Conservation (phyloP, 2,329 filamentous ascomycete genomes). For the Aureobasidium namibiae region DNA sequence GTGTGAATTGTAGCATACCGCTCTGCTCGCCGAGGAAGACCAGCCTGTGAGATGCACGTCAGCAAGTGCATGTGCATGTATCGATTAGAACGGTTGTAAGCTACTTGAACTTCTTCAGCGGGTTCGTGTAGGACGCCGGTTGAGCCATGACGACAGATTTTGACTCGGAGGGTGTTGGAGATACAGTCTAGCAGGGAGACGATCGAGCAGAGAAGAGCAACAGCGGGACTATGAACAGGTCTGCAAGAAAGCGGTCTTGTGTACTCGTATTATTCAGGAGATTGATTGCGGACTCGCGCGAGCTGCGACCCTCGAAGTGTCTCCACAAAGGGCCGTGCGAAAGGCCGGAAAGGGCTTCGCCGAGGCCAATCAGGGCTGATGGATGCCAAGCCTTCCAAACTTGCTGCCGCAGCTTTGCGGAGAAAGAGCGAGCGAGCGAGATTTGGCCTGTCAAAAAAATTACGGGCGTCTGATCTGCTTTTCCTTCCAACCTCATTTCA, state of each 20-base stretch:
- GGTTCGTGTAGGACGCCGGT: conserved; percentile 77
- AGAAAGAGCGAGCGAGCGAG: not conserved
- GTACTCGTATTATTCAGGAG: not conserved
- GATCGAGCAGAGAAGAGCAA: not conserved
- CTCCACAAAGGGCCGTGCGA: not conserved
- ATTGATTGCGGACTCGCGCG: conserved; percentile 5
- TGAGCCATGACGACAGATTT: conserved; percentile 58
- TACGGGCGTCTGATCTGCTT: not conserved
- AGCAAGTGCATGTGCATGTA: not conserved
- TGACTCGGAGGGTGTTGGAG: not conserved
- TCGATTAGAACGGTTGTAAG: conserved; percentile 17
- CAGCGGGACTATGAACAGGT: not conserved
- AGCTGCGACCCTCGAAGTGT: conserved; percentile 6
- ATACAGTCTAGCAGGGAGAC: not conserved
- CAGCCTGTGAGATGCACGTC: conserved; percentile 49
- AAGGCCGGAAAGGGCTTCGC: conserved; percentile 6
- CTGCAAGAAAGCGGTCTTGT: not conserved
- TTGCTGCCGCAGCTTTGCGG: not conserved
- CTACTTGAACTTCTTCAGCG: conserved; percentile 99
- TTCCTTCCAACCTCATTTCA: not conserved
- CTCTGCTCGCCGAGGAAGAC: conserved; percentile 98
- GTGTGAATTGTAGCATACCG: conserved; percentile 53
- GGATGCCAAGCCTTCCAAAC: not conserved
- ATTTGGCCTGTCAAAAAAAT: not conserved
- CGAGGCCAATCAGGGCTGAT: not conserved